Conservation (phyloP, 106 monocot genomes). For the Acorus gramineus region DNA sequence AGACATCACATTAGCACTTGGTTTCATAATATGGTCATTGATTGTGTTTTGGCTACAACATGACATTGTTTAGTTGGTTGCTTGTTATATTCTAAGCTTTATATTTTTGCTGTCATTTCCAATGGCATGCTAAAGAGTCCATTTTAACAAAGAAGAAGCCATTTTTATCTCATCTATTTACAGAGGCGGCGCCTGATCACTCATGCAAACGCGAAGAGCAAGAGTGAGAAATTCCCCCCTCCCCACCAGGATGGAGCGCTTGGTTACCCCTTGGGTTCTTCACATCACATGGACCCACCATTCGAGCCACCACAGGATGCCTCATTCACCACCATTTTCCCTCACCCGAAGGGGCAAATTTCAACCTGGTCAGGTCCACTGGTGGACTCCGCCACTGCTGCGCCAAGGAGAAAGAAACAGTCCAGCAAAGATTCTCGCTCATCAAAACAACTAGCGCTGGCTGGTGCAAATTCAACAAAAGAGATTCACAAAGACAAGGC, state of each 20-base stretch:
- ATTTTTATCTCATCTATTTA: not conserved
- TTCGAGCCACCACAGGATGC: conserved; percentile 49
- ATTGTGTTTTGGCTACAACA: too few relatives aligned
- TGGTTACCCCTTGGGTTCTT: conserved; percentile 70
- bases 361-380: conserved; percentile 85
- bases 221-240: conserved; percentile 94
- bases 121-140: too few relatives aligned
- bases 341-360: conserved; percentile 44
- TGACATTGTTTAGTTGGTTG: too few relatives aligned
- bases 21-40: too few relatives aligned
- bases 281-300: conserved; percentile 40
- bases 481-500: conserved; percentile 22
- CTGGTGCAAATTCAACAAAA: not conserved
- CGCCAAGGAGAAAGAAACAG: conserved; percentile 43
- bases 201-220: conserved; percentile 88
- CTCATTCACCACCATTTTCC: conserved; percentile 42
- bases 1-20: too few relatives aligned
- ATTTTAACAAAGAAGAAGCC: not conserved
- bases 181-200: conserved; percentile 64
- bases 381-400: conserved; percentile 25
- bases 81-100: too few relatives aligned
- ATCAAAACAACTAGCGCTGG: not conserved
- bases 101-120: too few relatives aligned
- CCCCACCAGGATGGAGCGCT: conserved; percentile 85
- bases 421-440: not conserved